These are phyloP conservation scores for Candida nemodendra DNA, from an alignment of 805 yeast genomes.

Conservation along the genomic window DNA sequence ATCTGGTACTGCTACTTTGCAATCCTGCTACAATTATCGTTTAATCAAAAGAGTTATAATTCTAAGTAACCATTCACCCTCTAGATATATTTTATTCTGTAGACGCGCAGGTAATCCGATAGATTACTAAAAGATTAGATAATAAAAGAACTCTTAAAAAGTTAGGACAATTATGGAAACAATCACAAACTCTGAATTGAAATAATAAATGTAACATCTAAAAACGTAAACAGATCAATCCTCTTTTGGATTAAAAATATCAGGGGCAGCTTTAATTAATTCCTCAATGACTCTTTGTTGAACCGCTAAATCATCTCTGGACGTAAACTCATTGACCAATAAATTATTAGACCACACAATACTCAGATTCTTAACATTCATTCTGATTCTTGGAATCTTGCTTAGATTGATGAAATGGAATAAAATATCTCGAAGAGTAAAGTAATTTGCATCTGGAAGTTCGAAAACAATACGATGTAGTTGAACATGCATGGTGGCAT, in stretches of 20 bases:
- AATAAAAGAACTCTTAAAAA: too few relatives aligned
- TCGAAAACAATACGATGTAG: constrained; percentile 86
- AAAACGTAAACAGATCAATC: constrained; percentile 1
- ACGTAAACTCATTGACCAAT: constrained; percentile 62
- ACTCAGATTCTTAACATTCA: constrained; percentile 79
- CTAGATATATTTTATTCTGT: too few relatives aligned
- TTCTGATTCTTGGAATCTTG: constrained; percentile 60
- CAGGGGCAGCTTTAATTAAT: constrained; percentile 77
- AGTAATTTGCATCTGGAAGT: constrained; percentile 92
- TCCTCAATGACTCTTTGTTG: constrained; percentile 76
- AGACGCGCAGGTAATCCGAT: too few relatives aligned
- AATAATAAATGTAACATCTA: background rate
- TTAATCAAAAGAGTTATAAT: too few relatives aligned
- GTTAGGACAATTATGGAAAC: too few relatives aligned
- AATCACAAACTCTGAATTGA: too few relatives aligned
- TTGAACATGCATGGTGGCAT: constrained; percentile 58
- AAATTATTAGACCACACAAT: constrained; percentile 95
- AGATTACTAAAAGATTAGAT: too few relatives aligned
- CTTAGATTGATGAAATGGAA: constrained; percentile 61
- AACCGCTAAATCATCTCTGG: constrained; percentile 44
- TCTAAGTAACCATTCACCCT: too few relatives aligned
- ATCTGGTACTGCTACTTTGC: too few relatives aligned
- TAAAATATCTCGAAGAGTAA: constrained; percentile 79
- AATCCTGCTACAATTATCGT: too few relatives aligned
- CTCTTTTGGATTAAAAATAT: constrained; percentile 50